Evolutionary conservation across 208 protist genomes (phyloP), one percentile per base, ranked within the genome.

Genomic region (Leptomonas pyrrhocoris): DNA sequence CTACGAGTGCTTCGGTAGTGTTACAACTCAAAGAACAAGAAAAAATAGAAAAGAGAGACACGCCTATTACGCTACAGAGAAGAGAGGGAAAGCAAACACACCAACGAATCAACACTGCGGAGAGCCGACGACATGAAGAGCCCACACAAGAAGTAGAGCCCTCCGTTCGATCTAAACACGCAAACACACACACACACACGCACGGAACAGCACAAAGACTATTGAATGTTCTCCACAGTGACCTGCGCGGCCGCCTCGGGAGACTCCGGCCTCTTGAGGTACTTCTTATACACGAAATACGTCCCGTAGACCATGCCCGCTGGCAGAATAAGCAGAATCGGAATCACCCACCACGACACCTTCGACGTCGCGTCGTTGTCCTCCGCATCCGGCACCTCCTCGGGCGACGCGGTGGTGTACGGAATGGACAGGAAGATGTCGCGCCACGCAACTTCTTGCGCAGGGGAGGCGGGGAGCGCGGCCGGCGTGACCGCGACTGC

Each of bases 211-310:
- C 18, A 43, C 11, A 60, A 56, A 21, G 42, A 53, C 21, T 46
- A 67, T 31, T 57, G 19, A 27, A 9, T 16, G 15, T 71, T 60
- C 63, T 65, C 57, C 16, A 67, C 49, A 5, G 38, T 45, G 13
- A 59, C 72, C 63, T 57, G 54, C 46, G 50, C 0, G 13, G 11
- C 36, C 7, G n/a, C 46, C 40, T 62, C 59, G 2, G 64, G 45
- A 13, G 53, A 15, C 25, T 51, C 42, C 57, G 53, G 16, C 25
- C 43, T 49, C 57, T 58, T 73, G 30, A 88, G 51, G 56, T 81
- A 81, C 45, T 80, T 81, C 51, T 73, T 79, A 70, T 90, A 90
- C 27, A 86, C 69, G 74, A 77, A 80, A 49, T 85, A 77, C 2
- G 79, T 74, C 13, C 66, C 78, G 23, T 62, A 25, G 28, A 75